Percentiles rank a stretch among this genome's conserved stretches.
Conservation (phyloP, 148 eudicot species). For the Rhododendron henanense region DNA sequence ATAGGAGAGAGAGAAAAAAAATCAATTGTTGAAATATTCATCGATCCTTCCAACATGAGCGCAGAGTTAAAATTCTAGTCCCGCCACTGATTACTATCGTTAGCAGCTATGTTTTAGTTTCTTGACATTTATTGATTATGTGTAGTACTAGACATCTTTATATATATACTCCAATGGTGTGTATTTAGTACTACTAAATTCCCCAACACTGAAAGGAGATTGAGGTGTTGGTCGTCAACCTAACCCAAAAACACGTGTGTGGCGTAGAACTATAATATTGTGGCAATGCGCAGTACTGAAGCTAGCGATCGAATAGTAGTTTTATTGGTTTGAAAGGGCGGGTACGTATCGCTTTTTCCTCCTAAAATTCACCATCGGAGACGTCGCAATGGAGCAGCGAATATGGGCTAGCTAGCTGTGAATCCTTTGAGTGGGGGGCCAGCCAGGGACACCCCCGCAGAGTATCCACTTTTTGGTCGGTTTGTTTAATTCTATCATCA, state of each 20-base stretch:
- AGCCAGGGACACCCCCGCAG: background rate
- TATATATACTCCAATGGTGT: too few relatives aligned
- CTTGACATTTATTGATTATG: background rate
- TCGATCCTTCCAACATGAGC: too few relatives aligned
- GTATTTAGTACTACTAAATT: too few relatives aligned
- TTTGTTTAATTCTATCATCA: background rate
- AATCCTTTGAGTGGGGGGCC: background rate
- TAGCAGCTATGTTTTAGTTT: too few relatives aligned
- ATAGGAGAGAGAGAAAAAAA: too few relatives aligned
- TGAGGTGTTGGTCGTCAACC: background rate
- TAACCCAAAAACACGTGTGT: background rate
- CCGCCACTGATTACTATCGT: background rate
- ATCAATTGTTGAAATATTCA: too few relatives aligned
- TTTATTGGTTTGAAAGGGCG: background rate
- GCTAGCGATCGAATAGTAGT: too few relatives aligned
- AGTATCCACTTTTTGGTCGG: slow-evolving; percentile 13
- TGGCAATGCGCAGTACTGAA: too few relatives aligned
- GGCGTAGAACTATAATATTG: too few relatives aligned
- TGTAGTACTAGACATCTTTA: background rate
- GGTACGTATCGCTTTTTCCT: background rate
- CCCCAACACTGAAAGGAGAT: background rate
- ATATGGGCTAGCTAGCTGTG: too few relatives aligned
- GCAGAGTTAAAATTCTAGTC: too few relatives aligned
- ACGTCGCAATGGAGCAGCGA: background rate
- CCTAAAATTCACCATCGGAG: background rate